Percentiles rank a stretch among this genome's conserved stretches.
These are phyloP conservation scores for Rugosomyces carneus DNA, from an alignment of 1,284 basidiomycete species.

Conservation along the genomic window DNA sequence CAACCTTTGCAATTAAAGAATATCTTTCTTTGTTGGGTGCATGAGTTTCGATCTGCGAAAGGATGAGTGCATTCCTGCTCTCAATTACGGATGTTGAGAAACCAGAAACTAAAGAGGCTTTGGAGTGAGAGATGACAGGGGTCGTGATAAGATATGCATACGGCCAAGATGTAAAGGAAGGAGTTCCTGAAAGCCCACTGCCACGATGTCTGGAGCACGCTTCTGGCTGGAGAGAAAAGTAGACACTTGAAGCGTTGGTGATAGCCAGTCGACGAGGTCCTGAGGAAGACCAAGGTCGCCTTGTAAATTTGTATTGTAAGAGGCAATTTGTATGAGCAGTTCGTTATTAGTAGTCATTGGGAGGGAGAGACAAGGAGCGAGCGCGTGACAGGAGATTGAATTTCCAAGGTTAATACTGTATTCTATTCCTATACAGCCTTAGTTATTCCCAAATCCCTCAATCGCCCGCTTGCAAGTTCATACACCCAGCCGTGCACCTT, in stretches of 20 bases:
- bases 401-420: too few species aligned
- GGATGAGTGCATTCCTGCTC: conserved; percentile 54
- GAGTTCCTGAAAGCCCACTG: conserved; percentile 86
- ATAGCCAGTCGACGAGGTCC: conserved; percentile 79
- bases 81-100: conserved; percentile 58
- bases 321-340: conserved; percentile 72
- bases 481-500: conserved; percentile 86
- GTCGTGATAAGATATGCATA: conserved; percentile 34
- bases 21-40: conserved; percentile 65
- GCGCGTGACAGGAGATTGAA: too few species aligned
- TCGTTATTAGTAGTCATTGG: conserved; percentile 24
- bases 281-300: conserved; percentile 66
- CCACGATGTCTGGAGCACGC: conserved; percentile 75
- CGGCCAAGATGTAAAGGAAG: conserved; percentile 77
- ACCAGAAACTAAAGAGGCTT: conserved; percentile 46
- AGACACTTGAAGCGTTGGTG: conserved; percentile 72
- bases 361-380: neutral
- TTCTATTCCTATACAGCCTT: conserved; percentile 35
- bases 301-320: conserved; percentile 83
- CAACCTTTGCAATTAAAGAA: conserved; percentile 64
- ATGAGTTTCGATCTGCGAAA: conserved; percentile 64
- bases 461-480: conserved; percentile 61
- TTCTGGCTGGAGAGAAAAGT: conserved; percentile 55
- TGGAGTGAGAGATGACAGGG: neutral
- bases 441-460: conserved; percentile 65